phyloP scores from a whole-genome alignment of 306 rosid genomes.

The Sechiopsis laciniata region DNA sequence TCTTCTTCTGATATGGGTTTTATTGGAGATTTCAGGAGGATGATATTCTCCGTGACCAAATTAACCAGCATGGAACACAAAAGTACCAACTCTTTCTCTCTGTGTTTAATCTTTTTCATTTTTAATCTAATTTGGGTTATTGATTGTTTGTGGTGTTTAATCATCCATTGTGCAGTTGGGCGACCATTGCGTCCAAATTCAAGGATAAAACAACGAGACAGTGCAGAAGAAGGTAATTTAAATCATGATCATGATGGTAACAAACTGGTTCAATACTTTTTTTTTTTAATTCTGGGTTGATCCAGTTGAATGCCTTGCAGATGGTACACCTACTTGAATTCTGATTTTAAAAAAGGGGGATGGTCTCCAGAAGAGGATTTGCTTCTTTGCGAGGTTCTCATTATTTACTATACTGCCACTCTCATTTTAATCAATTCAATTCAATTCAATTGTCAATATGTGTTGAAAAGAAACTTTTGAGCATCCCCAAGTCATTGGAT shows the following conservation, averaged over 20 bases:
- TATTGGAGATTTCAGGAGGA: conserved; percentile 69
- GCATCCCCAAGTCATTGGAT: conserved; percentile 14
- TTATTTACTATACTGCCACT: too few species aligned
- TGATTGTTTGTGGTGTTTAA: conserved; percentile 8
- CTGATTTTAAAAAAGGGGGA: conserved; percentile 98
- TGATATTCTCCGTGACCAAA: conserved; percentile 81
- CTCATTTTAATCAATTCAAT: too few species aligned
- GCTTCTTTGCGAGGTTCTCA: conserved; percentile 75
- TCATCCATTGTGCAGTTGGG: conserved; percentile 55
- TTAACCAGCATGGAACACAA: conserved; percentile 78
- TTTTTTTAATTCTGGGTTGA: too few species aligned
- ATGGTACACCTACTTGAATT: conserved; percentile 98
- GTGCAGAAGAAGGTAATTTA: conserved; percentile 90
- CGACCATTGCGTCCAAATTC: conserved; percentile 91
- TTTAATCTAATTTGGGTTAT: not conserved
- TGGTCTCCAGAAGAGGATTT: conserved; percentile 98
- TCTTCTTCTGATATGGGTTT: conserved; percentile 30
- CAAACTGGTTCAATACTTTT: too few species aligned
- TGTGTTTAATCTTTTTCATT: conserved; percentile 15
- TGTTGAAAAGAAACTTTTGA: conserved; percentile 6
- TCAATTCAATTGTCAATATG: too few species aligned
- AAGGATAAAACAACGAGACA: conserved; percentile 95
- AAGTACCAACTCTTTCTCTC: conserved; percentile 44
- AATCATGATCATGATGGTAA: too few species aligned
- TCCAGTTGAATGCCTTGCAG: conserved; percentile 45